phyloP scores from a whole-genome alignment of 2,329 filamentous ascomycete species.

The Plenodomus biglobosus region DNA sequence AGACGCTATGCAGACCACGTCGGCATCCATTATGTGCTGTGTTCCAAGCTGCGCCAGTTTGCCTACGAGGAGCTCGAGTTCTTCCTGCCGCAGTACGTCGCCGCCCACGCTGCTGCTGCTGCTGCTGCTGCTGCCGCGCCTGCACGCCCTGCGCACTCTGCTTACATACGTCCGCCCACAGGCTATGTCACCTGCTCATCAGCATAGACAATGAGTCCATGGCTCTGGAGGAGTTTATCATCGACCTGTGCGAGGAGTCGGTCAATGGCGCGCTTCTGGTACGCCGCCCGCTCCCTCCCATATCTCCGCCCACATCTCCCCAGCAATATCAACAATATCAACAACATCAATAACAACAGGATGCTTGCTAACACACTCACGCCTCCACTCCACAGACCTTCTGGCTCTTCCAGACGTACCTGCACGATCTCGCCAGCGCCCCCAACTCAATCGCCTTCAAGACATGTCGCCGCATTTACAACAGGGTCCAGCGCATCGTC shows the following conservation, averaged over 20 bases:
- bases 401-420: constrained; percentile 86
- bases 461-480: constrained; percentile 81
- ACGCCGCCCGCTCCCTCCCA: constrained; percentile 40
- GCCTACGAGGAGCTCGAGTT: constrained; percentile 91
- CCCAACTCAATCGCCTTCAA: constrained; percentile 77
- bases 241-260: constrained; percentile 84
- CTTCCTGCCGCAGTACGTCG: constrained; percentile 68
- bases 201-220: constrained; percentile 90
- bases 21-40: constrained; percentile 85
- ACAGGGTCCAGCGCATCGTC: constrained; percentile 85
- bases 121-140: too few relatives aligned
- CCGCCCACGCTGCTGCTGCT: constrained; percentile 7
- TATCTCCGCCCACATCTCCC: not conserved
- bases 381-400: constrained; percentile 65
- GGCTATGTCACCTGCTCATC: constrained; percentile 80
- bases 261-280: constrained; percentile 82
- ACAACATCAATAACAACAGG: too few relatives aligned
- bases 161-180: constrained; percentile 28
- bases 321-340: too few relatives aligned
- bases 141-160: too few relatives aligned
- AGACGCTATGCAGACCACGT: constrained; percentile 89
- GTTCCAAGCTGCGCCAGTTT: constrained; percentile 85
- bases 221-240: constrained; percentile 83
- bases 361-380: too few relatives aligned
- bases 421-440: constrained; percentile 75